Conservation (phyloP, 108 stramenopile genomes). For the Cafeteria roenbergensis region DNA sequence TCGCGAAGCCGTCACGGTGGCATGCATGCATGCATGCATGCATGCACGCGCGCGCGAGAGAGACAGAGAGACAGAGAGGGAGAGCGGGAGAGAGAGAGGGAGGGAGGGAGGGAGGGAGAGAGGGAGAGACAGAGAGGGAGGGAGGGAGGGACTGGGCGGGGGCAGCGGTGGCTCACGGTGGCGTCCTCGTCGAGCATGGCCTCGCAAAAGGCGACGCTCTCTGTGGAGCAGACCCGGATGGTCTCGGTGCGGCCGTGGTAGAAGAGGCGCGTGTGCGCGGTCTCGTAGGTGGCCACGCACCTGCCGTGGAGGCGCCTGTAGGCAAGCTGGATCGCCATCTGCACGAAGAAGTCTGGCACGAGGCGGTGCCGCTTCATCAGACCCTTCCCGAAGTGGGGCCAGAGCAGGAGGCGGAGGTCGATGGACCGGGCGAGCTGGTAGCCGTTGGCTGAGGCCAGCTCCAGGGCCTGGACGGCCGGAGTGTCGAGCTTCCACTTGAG, state of each 20-base stretch:
- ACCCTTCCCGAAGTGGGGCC: constrained; percentile 31
- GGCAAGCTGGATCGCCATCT: constrained; percentile 42
- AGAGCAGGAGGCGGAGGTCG: constrained; percentile 27
- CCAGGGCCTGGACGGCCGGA: background rate
- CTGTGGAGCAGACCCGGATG: constrained; percentile 24
- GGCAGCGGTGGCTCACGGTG: too few species aligned
- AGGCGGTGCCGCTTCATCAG: constrained; percentile 33
- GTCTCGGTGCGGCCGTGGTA: constrained; percentile 39
- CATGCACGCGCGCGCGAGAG: too few species aligned
- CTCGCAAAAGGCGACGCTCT: constrained; percentile 15
- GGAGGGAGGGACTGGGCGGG: too few species aligned
- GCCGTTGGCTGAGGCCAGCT: constrained; percentile 16
- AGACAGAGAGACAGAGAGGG: too few species aligned
- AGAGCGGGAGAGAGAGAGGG: too few species aligned
- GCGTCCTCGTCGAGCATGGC: constrained; percentile 6
- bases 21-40: too few species aligned
- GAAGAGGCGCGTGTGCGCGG: constrained; percentile 32
- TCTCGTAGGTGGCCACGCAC: constrained; percentile 35
- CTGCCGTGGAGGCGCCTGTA: constrained; percentile 30
- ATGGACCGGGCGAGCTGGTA: constrained; percentile 6
- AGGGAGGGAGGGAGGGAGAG: too few species aligned
- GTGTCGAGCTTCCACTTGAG: constrained; percentile 19
- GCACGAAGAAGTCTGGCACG: constrained; percentile 29
- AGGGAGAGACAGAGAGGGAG: too few species aligned
- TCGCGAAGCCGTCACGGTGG: too few species aligned